Base-by-base conservation (phyloP, 1,139 yeast species). In the Geotrichum australiense region DNA sequence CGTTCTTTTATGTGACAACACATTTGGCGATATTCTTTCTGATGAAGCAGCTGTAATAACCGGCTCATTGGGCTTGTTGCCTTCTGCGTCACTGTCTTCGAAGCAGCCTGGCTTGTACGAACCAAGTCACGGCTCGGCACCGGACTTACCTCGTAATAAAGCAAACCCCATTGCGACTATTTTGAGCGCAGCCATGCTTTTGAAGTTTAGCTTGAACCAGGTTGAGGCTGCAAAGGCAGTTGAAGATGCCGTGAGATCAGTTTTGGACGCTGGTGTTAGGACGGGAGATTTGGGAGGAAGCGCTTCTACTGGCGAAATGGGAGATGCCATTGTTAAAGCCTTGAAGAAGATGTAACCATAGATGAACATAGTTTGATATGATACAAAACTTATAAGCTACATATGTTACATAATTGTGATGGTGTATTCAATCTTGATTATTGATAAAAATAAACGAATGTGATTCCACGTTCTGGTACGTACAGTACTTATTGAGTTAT, bases 51-150 rank as follows among this genome's bases (percentile, higher is more conserved):
- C 91, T 15, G 91, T 82, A 35, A 83, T 84, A 55, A 93, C 93
- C 37, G 94, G 94, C 30, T 83, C 94, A 12, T 69, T 84, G 50
- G 94, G 94, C 50, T 71, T 84, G 51, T 70, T 84, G 48, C 94
- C 94, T 37, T 80, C 89, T 49, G 94, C 94, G 5, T 82, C 94
- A 11, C 72, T 84, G 59, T 86, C 94, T 3, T 80, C 91, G 15
- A 71, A 83, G 54, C 68, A 71, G 25, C 82, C 83, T 58, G 94
- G 93, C 47, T 68, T 86, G 50, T 86, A 86, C 61, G 96, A 86
- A 65, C 96, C 96, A 52, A 84, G 94, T 56, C 96, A 86, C 61
- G 96, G 96, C 34, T 81, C 94, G 29, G 96, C 95, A 20, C 96
- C 96, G 35, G 96, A 86, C 61, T 75, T 86, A 56, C 79, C 79